Base-by-base conservation (phyloP, 768 basidiomycete genomes). In the Boletus eberwhitei region DNA sequence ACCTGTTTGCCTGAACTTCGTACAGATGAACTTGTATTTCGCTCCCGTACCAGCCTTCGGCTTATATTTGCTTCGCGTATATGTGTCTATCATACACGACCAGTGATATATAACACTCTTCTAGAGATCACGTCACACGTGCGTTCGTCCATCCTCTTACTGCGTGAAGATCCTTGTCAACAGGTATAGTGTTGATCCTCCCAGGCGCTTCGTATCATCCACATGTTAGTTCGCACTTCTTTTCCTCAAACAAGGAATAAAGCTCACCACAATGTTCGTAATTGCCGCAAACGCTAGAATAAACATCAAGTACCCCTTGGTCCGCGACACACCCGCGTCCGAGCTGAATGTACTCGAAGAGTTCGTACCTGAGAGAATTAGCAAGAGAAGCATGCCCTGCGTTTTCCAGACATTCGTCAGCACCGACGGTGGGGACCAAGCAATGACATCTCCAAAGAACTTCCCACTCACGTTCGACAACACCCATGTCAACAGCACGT, bases 211-310 rank as follows among this genome's bases (percentile, higher is more conserved):
- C 8, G 48, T 29, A 39, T 37, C 11, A 29, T 16, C 32, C 22
- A 43, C 21, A 31, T 36, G 7, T 67, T 14, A 57, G 44, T 26
- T 17, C 22, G 11, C 8, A 0, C 22, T n/a, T 39, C 11, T 29
- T 55, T 24, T 31, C n/a, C 11, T 17, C 26, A 0, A 52, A 13
- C 31, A n/a, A 31, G 4, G 16, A 50, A 49, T 14, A 24, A 24
- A 8, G 54, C 78, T 66, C 55, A 79, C 79, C 50, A 87, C 83
- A 42, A 78, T 69, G 63, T 88, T 91, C 16, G 86, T 86, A 55
- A 93, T 79, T 6, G 90, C 88, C 34, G 91, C 90, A 62, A 93
- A 92, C 13, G 79, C 78, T 24, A 95, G 78, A 54, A 94, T 86
- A 68, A 93, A 88, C 22, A 85, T 78, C 71, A 94, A 77, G 69